Conservation (phyloP, 208 protist species). For the Wallacemonas collosoma region DNA sequence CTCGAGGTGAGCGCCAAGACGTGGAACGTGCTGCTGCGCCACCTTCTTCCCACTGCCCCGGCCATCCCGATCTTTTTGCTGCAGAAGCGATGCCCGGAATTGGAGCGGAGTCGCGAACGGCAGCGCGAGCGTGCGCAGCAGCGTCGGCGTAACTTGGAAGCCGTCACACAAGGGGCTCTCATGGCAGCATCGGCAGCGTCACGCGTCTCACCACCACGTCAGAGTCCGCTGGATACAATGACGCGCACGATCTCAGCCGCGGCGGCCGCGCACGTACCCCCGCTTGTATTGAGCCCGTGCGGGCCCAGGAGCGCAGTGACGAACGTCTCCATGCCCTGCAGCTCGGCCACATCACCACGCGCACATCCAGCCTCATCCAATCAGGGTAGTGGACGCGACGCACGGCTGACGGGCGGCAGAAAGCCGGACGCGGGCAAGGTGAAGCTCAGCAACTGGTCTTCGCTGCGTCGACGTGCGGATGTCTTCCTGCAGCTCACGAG, state of each 20-base stretch:
- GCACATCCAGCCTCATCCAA: no score
- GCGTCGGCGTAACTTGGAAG: slow-evolving; percentile 12
- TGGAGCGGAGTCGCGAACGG: slow-evolving; percentile 12
- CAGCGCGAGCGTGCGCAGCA: slow-evolving; percentile 10
- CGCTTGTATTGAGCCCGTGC: no score
- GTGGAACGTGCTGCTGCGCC: slow-evolving; percentile 67
- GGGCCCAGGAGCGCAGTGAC: no score
- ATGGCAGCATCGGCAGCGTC: not conserved
- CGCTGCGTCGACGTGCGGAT: slow-evolving; percentile 36
- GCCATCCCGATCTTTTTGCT: slow-evolving; percentile 74
- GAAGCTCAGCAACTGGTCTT: slow-evolving; percentile 44
- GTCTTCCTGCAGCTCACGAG: slow-evolving; percentile 58
- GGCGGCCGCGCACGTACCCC: not conserved
- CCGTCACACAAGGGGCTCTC: not conserved
- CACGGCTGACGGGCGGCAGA: not conserved
- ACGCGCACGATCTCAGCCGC: not conserved
- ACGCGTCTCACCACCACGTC: not conserved
- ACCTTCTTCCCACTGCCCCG: slow-evolving; percentile 68
- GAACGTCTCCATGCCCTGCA: no score
- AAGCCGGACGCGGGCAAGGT: not conserved
- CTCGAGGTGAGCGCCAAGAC: slow-evolving; percentile 36
- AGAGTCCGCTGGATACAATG: not conserved
- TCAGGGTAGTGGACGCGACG: not conserved
- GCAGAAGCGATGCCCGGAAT: slow-evolving; percentile 26
- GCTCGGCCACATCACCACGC: not conserved